Conservation (phyloP, 352 stramenopile genomes). For the Pythium coloratum region DNA sequence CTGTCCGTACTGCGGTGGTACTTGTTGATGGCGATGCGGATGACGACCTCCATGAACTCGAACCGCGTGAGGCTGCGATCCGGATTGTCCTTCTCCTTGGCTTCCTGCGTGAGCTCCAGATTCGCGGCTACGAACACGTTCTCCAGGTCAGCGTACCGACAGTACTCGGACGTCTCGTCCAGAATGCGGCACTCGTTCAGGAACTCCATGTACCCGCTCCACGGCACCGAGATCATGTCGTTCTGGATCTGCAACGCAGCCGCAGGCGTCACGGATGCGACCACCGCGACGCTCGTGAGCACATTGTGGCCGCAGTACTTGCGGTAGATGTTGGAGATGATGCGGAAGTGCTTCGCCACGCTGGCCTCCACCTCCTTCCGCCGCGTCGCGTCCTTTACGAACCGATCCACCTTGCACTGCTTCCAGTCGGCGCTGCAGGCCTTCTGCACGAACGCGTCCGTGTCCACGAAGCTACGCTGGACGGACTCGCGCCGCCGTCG, state of each 20-base stretch:
- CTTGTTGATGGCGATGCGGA: conserved; percentile 82
- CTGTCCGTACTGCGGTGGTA: conserved; percentile 57
- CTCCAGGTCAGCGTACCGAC: conserved; percentile 62
- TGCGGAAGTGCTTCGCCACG: conserved; percentile 54
- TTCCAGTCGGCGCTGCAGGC: conserved; percentile 65
- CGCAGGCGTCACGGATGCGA: conserved; percentile 39
- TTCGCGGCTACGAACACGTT: conserved; percentile 84
- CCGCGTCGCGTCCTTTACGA: conserved; percentile 60
- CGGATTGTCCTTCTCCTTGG: conserved; percentile 79
- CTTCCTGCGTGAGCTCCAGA: conserved; percentile 73
- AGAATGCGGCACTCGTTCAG: conserved; percentile 58
- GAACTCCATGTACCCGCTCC: conserved; percentile 73
- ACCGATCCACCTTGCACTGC: conserved; percentile 77
- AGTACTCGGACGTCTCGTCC: conserved; percentile 70
- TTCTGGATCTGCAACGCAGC: conserved; percentile 60
- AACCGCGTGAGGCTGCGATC: conserved; percentile 76
- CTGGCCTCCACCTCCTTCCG: conserved; percentile 60
- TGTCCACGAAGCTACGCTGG: conserved; percentile 66
- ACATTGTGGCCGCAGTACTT: conserved; percentile 68
- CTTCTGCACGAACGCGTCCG: conserved; percentile 63
- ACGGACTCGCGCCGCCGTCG: conserved; percentile 56
- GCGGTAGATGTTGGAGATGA: conserved; percentile 59
- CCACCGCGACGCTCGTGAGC: conserved; percentile 46
- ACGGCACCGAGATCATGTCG: conserved; percentile 68
- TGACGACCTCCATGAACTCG: conserved; percentile 75